A percentile compares a stretch with the other conserved stretches of the same genome.
phyloP scores from a whole-genome alignment of 139 green algal species.

The Tetraselmis striata region DNA sequence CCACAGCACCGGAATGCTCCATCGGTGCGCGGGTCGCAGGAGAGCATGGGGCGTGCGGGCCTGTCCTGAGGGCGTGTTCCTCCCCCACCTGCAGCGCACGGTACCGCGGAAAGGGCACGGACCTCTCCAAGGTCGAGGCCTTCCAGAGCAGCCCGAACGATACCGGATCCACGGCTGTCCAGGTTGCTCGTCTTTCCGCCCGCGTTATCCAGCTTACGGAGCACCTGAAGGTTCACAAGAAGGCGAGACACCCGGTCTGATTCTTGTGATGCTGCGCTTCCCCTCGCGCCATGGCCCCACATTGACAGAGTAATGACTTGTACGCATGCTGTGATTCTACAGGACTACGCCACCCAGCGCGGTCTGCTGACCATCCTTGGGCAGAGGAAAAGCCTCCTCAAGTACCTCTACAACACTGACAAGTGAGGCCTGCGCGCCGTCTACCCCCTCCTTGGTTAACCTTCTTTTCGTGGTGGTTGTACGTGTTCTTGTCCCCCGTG shows the following conservation, averaged over 20 bases:
- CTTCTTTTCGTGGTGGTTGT: not conserved
- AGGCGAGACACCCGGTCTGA: constrained; percentile 41
- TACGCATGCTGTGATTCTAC: no score
- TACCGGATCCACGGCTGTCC: constrained; percentile 46
- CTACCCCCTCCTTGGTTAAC: not conserved
- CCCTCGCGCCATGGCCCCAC: no score
- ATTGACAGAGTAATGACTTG: no score
- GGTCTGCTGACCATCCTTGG: constrained; percentile 56
- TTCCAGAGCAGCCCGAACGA: constrained; percentile 35
- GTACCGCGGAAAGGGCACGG: constrained; percentile 42
- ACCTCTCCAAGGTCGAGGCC: constrained; percentile 34
- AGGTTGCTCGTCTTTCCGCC: constrained; percentile 44
- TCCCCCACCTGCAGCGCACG: constrained; percentile 25
- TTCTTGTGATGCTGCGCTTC: constrained; percentile 37
- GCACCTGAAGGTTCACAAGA: constrained; percentile 53
- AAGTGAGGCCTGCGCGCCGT: not conserved
- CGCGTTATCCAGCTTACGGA: constrained; percentile 49
- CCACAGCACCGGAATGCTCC: not conserved
- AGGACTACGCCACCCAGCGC: constrained; percentile 52
- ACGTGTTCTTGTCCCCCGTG: no score
- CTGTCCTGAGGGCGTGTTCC: no score
- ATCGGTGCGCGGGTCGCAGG: not conserved
- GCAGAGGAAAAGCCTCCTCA: constrained; percentile 54
- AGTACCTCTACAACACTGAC: constrained; percentile 56
- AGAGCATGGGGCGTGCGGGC: not conserved